phyloP scores from a whole-genome alignment of 768 basidiomycete species.

The Amanita subjunquillea region DNA sequence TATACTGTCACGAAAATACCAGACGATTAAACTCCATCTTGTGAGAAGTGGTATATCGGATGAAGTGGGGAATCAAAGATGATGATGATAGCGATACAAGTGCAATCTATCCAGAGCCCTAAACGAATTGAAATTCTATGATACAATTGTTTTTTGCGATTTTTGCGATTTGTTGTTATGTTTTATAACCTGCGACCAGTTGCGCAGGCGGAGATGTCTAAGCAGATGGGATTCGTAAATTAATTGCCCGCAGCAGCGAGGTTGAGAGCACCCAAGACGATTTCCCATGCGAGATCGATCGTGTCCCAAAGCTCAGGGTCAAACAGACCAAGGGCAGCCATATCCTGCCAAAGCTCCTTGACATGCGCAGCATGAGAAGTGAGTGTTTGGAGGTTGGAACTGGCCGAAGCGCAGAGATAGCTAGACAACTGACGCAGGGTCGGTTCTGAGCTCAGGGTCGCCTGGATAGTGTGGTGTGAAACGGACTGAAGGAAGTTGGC shows the following conservation, averaged over 20 bases:
- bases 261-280: constrained; percentile 49
- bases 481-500: constrained; percentile 31
- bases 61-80: not conserved
- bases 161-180: not conserved
- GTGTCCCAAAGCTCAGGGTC: constrained; percentile 71
- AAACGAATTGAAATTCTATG: not conserved
- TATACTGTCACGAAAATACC: not conserved
- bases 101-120: constrained; percentile 1
- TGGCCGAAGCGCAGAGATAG: constrained; percentile 38
- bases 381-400: constrained; percentile 31
- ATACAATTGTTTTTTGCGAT: not conserved
- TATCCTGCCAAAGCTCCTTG: constrained; percentile 75
- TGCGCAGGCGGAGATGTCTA: not conserved
- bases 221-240: not conserved
- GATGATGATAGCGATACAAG: constrained; percentile 5
- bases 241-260: constrained; percentile 30
- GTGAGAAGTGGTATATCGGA: constrained; percentile 1
- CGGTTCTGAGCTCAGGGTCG: constrained; percentile 34
- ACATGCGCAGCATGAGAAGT: constrained; percentile 55
- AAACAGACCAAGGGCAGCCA: constrained; percentile 61
- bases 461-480: constrained; percentile 32
- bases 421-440: constrained; percentile 45
- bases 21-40: not conserved
- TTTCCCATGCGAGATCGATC: constrained; percentile 73
- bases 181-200: not conserved